These are phyloP conservation scores for Capillidium rhysosporum DNA, from an alignment of 371 early-diverging fungal genomes.

Conservation along the genomic window DNA sequence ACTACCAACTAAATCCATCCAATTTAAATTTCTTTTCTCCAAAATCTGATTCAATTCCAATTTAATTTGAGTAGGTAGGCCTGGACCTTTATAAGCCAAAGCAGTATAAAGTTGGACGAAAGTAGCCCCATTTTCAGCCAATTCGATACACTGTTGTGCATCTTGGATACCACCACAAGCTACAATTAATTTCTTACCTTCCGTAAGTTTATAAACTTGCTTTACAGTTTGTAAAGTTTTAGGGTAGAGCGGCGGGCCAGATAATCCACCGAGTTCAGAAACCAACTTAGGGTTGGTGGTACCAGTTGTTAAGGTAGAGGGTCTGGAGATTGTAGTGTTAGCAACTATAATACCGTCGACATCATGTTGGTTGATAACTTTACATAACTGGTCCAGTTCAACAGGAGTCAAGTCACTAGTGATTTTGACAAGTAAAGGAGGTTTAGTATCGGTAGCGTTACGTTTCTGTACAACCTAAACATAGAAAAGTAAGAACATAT, in stretches of 20 bases:
- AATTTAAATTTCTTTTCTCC: too few relatives aligned
- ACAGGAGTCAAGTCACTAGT: constrained; percentile 51
- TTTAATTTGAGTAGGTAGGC: too few relatives aligned
- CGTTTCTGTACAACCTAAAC: constrained; percentile 25
- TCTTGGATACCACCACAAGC: constrained; percentile 67
- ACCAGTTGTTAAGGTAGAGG: constrained; percentile 23
- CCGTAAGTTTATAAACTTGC: constrained; percentile 41
- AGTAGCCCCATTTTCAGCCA: constrained; percentile 55
- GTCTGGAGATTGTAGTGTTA: constrained; percentile 66
- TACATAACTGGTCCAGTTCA: constrained; percentile 50
- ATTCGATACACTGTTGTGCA: constrained; percentile 48
- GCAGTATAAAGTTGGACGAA: constrained; percentile 57
- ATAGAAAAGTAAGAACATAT: neutral
- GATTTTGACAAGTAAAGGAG: constrained; percentile 64
- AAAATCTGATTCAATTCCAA: too few relatives aligned
- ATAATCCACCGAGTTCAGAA: constrained; percentile 52
- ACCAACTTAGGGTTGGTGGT: constrained; percentile 12
- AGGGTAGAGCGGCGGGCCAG: constrained; percentile 46
- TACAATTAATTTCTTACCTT: constrained; percentile 46
- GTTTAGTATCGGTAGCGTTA: constrained; percentile 20
- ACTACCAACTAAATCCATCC: too few relatives aligned
- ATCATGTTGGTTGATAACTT: constrained; percentile 29
- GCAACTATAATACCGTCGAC: constrained; percentile 66
- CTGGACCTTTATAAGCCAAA: constrained; percentile 45
- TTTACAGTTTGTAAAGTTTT: constrained; percentile 35